Conservation (phyloP, 139 green algal genomes). For the Chlorella sp. region DNA sequence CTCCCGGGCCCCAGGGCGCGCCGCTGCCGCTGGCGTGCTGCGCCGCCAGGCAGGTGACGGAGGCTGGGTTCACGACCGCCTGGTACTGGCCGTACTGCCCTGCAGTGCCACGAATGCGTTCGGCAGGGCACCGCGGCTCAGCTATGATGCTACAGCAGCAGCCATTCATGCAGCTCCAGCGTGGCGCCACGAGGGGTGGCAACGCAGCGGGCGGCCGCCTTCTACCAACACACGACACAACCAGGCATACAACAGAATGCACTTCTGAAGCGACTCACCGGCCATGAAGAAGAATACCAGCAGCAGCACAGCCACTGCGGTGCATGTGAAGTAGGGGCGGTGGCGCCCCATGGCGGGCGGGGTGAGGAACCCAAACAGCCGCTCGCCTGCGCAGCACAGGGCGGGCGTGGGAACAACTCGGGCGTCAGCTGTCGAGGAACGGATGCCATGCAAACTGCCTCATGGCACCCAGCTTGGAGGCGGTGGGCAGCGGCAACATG, state of each 20-base stretch:
- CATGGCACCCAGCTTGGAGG: background rate
- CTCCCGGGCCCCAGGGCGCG: background rate
- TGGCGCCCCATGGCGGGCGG: slow-evolving; percentile 45
- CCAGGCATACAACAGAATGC: no score
- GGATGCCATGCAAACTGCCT: background rate
- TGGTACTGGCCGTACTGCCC: slow-evolving; percentile 44
- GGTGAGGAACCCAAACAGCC: slow-evolving; percentile 47
- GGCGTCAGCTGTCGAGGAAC: background rate
- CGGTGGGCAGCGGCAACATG: background rate
- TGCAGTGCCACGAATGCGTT: no score
- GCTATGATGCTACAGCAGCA: no score
- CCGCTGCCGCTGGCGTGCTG: background rate
- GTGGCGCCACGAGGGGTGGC: no score
- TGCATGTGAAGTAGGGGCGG: slow-evolving; percentile 42
- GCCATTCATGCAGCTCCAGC: no score
- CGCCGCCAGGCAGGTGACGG: background rate
- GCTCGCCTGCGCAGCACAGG: slow-evolving; percentile 36
- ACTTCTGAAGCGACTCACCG: background rate
- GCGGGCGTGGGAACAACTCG: background rate
- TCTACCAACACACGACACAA: no score
- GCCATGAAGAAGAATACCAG: slow-evolving; percentile 53
- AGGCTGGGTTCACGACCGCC: background rate
- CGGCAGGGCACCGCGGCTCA: no score
- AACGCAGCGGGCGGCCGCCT: no score
- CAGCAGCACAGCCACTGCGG: slow-evolving; percentile 30